Base-by-base conservation (phyloP, 2,329 filamentous ascomycete genomes). In the Venturia nashicola region DNA sequence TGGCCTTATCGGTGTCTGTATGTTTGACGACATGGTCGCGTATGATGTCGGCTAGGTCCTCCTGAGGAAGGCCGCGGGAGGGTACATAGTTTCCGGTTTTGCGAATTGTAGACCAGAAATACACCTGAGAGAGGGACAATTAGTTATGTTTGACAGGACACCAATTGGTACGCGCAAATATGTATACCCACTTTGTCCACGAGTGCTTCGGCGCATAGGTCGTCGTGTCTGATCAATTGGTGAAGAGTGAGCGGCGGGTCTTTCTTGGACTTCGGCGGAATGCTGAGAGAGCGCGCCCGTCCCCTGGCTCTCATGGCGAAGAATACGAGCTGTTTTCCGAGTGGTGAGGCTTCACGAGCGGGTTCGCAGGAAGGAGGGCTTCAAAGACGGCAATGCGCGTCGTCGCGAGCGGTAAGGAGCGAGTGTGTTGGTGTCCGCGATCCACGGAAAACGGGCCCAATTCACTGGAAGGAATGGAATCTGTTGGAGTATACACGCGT, bases 81-180 rank as follows among this genome's bases (percentile, higher is more conserved):
- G 91, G 83, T 70, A 90, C 89, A 75, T 96, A 97, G 64, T 90
- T 90, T 64, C 89, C 87, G 71, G 97, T 96, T 77, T 99, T 99
- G 68, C 93, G 92, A 65, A 97, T 96, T 4, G 85, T 89, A 6
- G 93, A 93, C 93, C 94, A 97, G 79, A 94, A 99, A 76, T 90
- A 97, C 11, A 91, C 88, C 93, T 97, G 68, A 55, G 61, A 20
- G 44, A 59, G 20, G 34, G 23, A 54, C 64, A 63, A 43, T 66
- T 69, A 55, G 63, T 64, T 11, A 44, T 5, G 27, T 9, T 27
- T 20, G 27, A 60, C 48, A 62, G 12, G 55, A 18, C 34, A 16
- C 3, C 14, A 51, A 27, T 54, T 32, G 23, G 55, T 60, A 61
- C 20, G 55, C 6, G 54, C 51, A 65, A 68, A 39, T 68, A 65